Evolutionary conservation across 441 rosid species (phyloP).

Genomic region (Gossypium schwendimanii): DNA sequence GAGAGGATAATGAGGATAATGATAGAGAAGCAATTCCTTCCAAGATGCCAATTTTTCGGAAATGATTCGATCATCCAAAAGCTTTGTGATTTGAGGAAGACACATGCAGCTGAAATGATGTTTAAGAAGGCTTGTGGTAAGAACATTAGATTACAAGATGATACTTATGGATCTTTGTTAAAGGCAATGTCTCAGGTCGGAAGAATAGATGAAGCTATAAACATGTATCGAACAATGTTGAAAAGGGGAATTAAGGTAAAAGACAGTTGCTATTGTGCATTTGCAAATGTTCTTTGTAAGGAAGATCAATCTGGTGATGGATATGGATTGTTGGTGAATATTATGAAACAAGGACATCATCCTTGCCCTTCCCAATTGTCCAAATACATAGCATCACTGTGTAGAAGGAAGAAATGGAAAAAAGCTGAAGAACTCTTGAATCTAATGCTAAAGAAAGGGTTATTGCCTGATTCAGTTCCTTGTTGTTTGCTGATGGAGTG

Average conservation of each 20-base stretch:
- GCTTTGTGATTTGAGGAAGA: conserved; percentile 51
- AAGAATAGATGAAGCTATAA: conserved; percentile 45
- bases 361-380: conserved; percentile 38
- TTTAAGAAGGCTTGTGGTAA: conserved; percentile 36
- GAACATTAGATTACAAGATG: conserved; percentile 26
- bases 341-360: conserved; percentile 37
- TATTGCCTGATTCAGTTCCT: conserved; percentile 34
- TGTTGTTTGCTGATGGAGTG: conserved; percentile 43
- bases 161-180: conserved; percentile 46
- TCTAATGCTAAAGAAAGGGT: conserved; percentile 40
- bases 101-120: conserved; percentile 49
- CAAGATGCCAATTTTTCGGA: neutral
- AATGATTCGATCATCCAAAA: conserved; percentile 38
- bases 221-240: conserved; percentile 26
- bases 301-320: conserved; percentile 32
- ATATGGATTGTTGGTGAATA: conserved; percentile 31
- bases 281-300: conserved; percentile 39
- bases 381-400: conserved; percentile 31
- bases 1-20: conserved; percentile 34
- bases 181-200: conserved; percentile 36
- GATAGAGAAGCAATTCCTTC: conserved; percentile 38
- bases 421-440: conserved; percentile 49
- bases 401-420: conserved; percentile 44
- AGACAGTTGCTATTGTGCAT: conserved; percentile 37
- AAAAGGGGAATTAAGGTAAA: conserved; percentile 31